Percentiles rank a stretch among this genome's conserved stretches.
Conservation (phyloP, 2,329 filamentous ascomycete species). For the Pestalotiopsis sp. region DNA sequence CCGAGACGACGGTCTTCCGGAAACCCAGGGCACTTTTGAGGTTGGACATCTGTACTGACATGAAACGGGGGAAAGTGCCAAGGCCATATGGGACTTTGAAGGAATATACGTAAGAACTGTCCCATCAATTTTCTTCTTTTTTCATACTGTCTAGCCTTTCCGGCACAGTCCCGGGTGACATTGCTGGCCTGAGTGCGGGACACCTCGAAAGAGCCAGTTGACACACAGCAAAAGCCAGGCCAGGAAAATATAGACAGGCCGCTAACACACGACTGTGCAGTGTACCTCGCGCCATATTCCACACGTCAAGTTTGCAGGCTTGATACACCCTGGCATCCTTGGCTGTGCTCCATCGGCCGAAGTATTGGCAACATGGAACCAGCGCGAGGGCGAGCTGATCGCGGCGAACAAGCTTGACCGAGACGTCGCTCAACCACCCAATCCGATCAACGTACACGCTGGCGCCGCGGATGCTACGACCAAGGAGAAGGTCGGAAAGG, state of each 20-base stretch:
- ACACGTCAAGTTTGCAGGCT: constrained; percentile 81
- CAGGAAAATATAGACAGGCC: constrained; percentile 77
- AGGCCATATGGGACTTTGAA: constrained; percentile 63
- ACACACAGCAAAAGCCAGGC: constrained; percentile 65
- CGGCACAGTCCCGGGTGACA: too few relatives aligned
- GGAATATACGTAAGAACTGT: constrained; percentile 39
- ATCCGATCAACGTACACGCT: constrained; percentile 72
- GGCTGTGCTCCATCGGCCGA: constrained; percentile 84
- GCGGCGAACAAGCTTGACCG: constrained; percentile 66
- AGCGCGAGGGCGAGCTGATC: constrained; percentile 80
- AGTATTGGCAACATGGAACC: constrained; percentile 81
- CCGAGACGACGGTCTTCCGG: not conserved
- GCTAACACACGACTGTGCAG: constrained; percentile 15
- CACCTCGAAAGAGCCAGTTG: too few relatives aligned
- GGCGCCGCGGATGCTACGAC: constrained; percentile 62
- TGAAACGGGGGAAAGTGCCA: constrained; percentile 39
- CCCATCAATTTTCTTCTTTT: not conserved
- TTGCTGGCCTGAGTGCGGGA: too few relatives aligned
- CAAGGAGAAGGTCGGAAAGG: constrained; percentile 68
- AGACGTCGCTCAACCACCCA: constrained; percentile 77
- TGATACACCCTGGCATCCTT: constrained; percentile 91
- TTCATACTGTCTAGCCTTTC: too few relatives aligned
- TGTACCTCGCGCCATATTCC: constrained; percentile 87
- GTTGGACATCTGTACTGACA: not conserved
- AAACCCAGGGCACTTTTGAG: not conserved